These are phyloP conservation scores for Lachancea fermentati DNA, from an alignment of 805 yeast genomes.

Conservation along the genomic window DNA sequence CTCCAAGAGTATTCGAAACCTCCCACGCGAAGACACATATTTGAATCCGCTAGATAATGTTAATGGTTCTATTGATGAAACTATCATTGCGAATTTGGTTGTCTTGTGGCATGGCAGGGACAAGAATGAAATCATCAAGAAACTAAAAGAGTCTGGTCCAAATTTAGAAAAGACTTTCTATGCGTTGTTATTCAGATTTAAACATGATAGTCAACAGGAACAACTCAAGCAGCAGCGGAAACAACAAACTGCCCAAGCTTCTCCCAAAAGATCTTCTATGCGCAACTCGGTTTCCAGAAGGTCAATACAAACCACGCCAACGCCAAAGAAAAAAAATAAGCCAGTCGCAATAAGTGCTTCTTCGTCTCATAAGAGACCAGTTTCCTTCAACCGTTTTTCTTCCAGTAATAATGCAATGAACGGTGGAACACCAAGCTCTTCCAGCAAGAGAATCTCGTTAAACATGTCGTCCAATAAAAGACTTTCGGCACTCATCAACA, in stretches of 20 bases:
- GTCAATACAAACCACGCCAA: conserved; percentile 6
- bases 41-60: conserved; percentile 32
- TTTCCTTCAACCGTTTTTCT: conserved; percentile 38
- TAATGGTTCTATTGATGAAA: conserved; percentile 51
- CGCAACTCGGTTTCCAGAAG: conserved; percentile 6
- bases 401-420: conserved; percentile 20
- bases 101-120: conserved; percentile 79
- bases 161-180: conserved; percentile 79
- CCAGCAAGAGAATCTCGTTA: conserved; percentile 23
- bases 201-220: conserved; percentile 46
- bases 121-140: conserved; percentile 44
- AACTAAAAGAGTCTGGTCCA: conserved; percentile 49
- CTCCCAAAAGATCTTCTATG: conserved; percentile 12
- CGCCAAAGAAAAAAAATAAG: conserved; percentile 37
- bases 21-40: conserved; percentile 37
- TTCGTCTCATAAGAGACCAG: conserved; percentile 44
- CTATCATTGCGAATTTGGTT: conserved; percentile 68
- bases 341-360: conserved; percentile 40
- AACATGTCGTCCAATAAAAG: conserved; percentile 26
- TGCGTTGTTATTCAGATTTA: conserved; percentile 64
- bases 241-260: conserved; percentile 37
- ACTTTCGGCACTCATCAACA: conserved; percentile 17
- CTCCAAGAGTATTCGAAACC: conserved; percentile 31
- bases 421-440: conserved; percentile 15
- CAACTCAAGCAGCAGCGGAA: conserved; percentile 29